phyloP scores from a whole-genome alignment of 768 basidiomycete genomes.

The Stropharia rugosoannulata region DNA sequence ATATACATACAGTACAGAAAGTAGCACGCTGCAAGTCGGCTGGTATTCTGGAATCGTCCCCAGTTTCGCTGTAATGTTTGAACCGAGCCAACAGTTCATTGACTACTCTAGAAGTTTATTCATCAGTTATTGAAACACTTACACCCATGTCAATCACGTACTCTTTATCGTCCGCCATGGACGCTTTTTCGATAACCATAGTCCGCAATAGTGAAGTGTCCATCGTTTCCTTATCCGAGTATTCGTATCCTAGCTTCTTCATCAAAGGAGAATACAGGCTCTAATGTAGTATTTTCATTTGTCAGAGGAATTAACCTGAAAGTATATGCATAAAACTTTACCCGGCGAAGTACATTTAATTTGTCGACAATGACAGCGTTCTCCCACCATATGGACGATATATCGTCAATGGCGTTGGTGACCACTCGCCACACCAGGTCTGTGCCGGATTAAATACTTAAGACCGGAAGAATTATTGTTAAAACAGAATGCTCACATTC shows the following conservation, averaged over 20 bases:
- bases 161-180: constrained; percentile 27
- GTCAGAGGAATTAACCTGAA: too few relatives aligned
- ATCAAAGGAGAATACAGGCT: constrained; percentile 75
- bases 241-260: constrained; percentile 76
- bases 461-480: neutral
- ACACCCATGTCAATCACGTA: constrained; percentile 7
- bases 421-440: constrained; percentile 84
- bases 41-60: constrained; percentile 77
- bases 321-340: constrained; percentile 26
- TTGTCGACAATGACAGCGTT: constrained; percentile 49
- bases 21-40: constrained; percentile 69
- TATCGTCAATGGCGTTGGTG: constrained; percentile 45
- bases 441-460: constrained; percentile 21
- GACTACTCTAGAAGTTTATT: constrained; percentile 53
- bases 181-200: constrained; percentile 58
- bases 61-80: constrained; percentile 61
- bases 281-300: constrained; percentile 29
- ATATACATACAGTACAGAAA: constrained; percentile 41
- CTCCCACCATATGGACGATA: constrained; percentile 85
- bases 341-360: constrained; percentile 60
- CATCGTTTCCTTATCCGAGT: constrained; percentile 57
- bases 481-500: constrained; percentile 50
- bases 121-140: too few relatives aligned
- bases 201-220: constrained; percentile 76
- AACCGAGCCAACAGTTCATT: constrained; percentile 73